Percentiles rank a stretch among this genome's conserved stretches.
These are phyloP conservation scores for Marasmius sp. DNA, from an alignment of 1,284 basidiomycete species.

Conservation along the genomic window DNA sequence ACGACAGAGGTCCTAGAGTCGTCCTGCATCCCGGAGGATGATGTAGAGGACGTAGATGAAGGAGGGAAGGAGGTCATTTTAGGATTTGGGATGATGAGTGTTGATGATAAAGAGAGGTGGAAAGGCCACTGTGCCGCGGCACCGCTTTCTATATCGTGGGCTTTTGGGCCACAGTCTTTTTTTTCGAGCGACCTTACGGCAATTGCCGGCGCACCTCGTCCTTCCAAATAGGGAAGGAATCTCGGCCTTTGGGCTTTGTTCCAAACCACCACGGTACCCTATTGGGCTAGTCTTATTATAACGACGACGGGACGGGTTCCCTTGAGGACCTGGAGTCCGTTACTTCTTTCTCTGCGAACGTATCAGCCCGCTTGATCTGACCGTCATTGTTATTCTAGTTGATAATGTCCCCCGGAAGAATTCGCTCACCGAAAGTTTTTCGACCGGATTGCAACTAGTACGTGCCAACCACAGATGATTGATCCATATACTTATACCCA, in stretches of 20 bases:
- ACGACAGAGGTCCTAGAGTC: background rate
- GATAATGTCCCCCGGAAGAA: too few species aligned
- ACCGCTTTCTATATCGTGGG: constrained; percentile 1
- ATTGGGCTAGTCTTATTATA: too few species aligned
- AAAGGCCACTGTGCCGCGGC: background rate
- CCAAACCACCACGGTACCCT: too few species aligned
- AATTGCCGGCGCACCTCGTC: background rate
- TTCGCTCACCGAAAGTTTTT: too few species aligned
- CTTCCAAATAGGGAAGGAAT: background rate
- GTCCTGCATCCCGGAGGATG: background rate
- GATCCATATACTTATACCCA: too few species aligned
- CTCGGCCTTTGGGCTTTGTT: background rate
- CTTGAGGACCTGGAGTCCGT: too few species aligned
- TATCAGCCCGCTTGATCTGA: too few species aligned
- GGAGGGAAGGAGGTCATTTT: background rate
- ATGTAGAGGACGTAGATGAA: background rate
- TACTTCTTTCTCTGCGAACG: too few species aligned
- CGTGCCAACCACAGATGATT: too few species aligned
- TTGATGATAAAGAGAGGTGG: background rate
- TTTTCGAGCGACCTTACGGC: background rate
- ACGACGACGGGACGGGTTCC: too few species aligned
- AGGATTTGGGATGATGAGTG: background rate
- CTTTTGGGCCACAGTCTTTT: background rate
- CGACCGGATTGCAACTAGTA: too few species aligned
- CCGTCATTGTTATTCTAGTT: too few species aligned